A percentile compares a stretch with the other conserved stretches of the same genome.
These are phyloP conservation scores for Capsicum rhomboideum DNA, from an alignment of 257 asterid genomes.

Conservation along the genomic window DNA sequence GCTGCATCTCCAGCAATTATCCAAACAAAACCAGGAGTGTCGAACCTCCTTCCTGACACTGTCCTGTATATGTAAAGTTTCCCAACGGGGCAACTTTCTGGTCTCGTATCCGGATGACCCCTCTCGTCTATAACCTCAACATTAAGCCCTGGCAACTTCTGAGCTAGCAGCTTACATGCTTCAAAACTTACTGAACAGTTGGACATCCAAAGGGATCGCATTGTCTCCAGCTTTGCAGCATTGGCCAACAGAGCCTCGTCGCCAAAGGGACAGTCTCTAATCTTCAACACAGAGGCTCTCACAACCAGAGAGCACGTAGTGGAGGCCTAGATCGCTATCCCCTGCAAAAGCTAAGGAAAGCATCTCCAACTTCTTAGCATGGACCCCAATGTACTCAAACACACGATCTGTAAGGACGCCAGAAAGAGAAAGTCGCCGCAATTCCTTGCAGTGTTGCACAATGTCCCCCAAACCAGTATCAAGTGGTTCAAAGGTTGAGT, in stretches of 20 bases:
- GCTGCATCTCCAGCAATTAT: too few relatives aligned
- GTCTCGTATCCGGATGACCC: not conserved
- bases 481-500: too few relatives aligned
- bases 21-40: too few relatives aligned
- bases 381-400: not conserved
- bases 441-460: not conserved
- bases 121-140: not conserved
- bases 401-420: not conserved
- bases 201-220: not conserved
- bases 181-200: not conserved
- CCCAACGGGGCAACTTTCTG: not conserved
- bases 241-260: not conserved
- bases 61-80: too few relatives aligned
- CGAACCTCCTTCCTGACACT: too few relatives aligned
- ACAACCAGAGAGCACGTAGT: constrained; percentile 9
- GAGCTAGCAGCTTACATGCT: not conserved
- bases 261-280: not conserved
- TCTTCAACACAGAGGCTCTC: constrained; percentile 7
- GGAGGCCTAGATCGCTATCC: constrained; percentile 3
- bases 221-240: not conserved
- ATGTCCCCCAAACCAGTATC: too few relatives aligned
- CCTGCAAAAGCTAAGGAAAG: not conserved
- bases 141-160: not conserved
- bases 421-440: not conserved
- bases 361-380: not conserved